Base-by-base conservation (phyloP, 495 filamentous ascomycete genomes). In the Rhizodiscina lignyota region DNA sequence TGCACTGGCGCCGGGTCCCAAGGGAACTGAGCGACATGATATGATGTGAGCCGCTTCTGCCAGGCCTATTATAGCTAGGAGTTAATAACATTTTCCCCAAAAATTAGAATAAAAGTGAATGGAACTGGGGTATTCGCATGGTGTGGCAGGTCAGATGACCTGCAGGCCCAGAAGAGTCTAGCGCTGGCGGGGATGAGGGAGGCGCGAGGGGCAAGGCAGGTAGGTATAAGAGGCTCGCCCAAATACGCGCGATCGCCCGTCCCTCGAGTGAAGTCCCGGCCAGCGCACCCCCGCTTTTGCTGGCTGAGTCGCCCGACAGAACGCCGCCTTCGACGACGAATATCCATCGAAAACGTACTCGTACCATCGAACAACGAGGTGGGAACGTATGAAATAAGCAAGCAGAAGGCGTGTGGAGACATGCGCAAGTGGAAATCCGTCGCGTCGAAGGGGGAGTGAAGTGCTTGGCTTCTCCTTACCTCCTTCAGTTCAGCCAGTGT, bases 21-120 rank as follows among this genome's bases (percentile, higher is more conserved):
- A 17, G 91, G 91, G 58, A 94, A 96, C 26, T 71, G 62, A 35
- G 86, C 91, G 41, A 93, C 70, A 31, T 77, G 68, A 32, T 84
- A 68, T 44, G 73, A 70, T 0, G 87, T 77, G 16, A 96, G 71
- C 59, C 85, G 92, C 38, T 69, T 64, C 58, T 94, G 87, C 91
- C 91, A 99, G 58, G 67, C 79, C 89, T 97, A 27, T n/a, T n/a
- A n/a, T n/a, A n/a, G n/a, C n/a, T 8, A 27, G 6, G 24, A 8
- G 50, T 41, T 27, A 32, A 42, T 19, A 37, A 18, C 0, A 17
- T 16, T 34, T 48, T 34, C 42, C 33, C 13, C 30, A 22, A 36
- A 19, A 32, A 6, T 10, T 32, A 18, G 24, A n/a, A 17, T 26
- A 13, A 27, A 35, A 30, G 34, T 6, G 19, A 21, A 43, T 22